Evolutionary conservation across 352 stramenopile genomes (phyloP), one percentile per base, ranked within the genome.

Genomic region (Phytophthora citrophthora): DNA sequence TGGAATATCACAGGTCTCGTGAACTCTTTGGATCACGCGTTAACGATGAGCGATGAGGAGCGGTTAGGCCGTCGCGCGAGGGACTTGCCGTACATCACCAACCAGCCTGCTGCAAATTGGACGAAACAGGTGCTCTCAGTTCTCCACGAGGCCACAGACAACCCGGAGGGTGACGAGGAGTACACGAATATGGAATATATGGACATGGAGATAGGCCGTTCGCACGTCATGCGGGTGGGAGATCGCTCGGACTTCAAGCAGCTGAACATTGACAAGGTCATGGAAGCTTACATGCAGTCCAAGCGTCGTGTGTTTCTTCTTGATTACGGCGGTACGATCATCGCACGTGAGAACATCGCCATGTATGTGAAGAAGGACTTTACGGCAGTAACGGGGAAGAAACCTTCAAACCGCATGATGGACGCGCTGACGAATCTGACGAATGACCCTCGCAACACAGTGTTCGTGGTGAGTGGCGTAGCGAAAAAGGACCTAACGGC

Each of bases 331-430:
- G 97, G 97, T 12, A 99, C 97, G 1, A 92, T 99, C 49, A 95
- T 99, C 40, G 77, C 78, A 20, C 80, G 85, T 23, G 81, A 94
- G 56, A 94, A 95, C 61, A 94, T 94, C 63, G 92, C 91, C 46
- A 99, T 99, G 81, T 98, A 99, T 67, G 79, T 99, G 18, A 99
- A 99, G 76, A 94, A 97, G 57, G 84, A 95, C 70, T 98, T 99
- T 58, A 95, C 96, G 11, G 94, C 90, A 16, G 94, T 97, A n/a
- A 97, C 86, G 18, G 95, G 93, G 32, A 97, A 97, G 66, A 89
- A 94, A 53, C 96, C 96, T 20, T 93, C 91, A 31, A 70, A 70
- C 32, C 70, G 86, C 23, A 97, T 98, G 68, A 83, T 98, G 31
- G 79, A 97, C 11, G 91, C 95, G 0, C 58, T 99, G 49, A 74